Evolutionary conservation across 2,329 filamentous ascomycete genomes (phyloP).

Genomic region (Epichloe festucae): DNA sequence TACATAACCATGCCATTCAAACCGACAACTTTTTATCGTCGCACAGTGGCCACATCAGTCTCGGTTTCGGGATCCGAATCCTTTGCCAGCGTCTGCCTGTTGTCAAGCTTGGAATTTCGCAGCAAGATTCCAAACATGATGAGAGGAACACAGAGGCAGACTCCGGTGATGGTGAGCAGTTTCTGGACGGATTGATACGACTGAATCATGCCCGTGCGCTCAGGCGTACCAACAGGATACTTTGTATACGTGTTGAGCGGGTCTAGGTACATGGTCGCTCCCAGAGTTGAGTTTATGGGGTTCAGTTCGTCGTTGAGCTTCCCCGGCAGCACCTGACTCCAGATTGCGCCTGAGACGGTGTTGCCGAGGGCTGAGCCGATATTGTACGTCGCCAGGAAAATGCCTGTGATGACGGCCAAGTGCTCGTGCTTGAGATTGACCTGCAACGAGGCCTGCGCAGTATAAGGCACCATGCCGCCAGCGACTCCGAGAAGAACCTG

Average conservation of each 20-base stretch:
- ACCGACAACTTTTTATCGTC: not conserved
- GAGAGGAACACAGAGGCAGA: slow-evolving; percentile 35
- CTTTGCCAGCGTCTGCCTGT: slow-evolving; percentile 30
- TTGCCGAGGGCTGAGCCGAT: slow-evolving; percentile 46
- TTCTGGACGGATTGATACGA: slow-evolving; percentile 35
- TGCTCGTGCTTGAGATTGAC: slow-evolving; percentile 42
- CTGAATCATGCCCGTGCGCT: slow-evolving; percentile 41
- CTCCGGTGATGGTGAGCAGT: slow-evolving; percentile 33
- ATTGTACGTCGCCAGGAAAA: slow-evolving; percentile 42
- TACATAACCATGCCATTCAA: too few relatives aligned
- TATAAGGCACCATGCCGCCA: slow-evolving; percentile 45
- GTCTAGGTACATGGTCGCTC: slow-evolving; percentile 42
- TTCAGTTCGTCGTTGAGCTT: slow-evolving; percentile 34
- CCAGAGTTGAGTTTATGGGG: slow-evolving; percentile 29
- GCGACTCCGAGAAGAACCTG: slow-evolving; percentile 48
- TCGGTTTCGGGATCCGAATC: slow-evolving; percentile 12
- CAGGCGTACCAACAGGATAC: slow-evolving; percentile 36
- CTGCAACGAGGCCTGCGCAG: slow-evolving; percentile 45
- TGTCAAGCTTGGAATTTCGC: slow-evolving; percentile 33
- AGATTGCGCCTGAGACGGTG: slow-evolving; percentile 47
- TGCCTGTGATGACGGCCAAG: slow-evolving; percentile 41
- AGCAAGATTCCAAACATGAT: slow-evolving; percentile 29
- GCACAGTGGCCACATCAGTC: not conserved
- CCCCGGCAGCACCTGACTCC: slow-evolving; percentile 41
- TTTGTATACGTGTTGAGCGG: slow-evolving; percentile 42